These are phyloP conservation scores for Hypoxylon sp. DNA, from an alignment of 2,329 filamentous ascomycete genomes.

Conservation along the genomic window DNA sequence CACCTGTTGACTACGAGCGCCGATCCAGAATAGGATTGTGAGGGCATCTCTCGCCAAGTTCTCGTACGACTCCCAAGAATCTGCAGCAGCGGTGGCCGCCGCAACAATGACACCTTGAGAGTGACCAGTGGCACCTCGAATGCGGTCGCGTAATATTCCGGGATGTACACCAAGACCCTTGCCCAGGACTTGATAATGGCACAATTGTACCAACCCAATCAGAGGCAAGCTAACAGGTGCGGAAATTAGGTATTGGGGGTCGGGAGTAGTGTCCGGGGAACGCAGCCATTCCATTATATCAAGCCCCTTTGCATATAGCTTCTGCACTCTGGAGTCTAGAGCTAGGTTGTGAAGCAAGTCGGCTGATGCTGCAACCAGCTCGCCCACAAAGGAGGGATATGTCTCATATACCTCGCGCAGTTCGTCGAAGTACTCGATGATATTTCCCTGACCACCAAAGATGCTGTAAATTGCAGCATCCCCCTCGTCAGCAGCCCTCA, in stretches of 20 bases:
- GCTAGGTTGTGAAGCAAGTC: constrained; percentile 89
- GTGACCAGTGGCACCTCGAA: constrained; percentile 92
- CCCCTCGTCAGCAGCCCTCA: constrained; percentile 86
- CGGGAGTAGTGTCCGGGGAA: constrained; percentile 87
- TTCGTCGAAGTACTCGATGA: constrained; percentile 99
- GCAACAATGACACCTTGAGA: constrained; percentile 97
- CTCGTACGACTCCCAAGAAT: constrained; percentile 92
- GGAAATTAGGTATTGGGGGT: constrained; percentile 93
- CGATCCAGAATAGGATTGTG: constrained; percentile 98
- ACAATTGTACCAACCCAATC: constrained; percentile 95
- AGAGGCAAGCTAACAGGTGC: constrained; percentile 95
- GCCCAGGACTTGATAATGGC: constrained; percentile 95
- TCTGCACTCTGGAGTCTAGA: constrained; percentile 86
- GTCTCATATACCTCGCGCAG: constrained; percentile 90
- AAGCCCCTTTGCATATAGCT: constrained; percentile 96
- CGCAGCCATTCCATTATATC: constrained; percentile 95
- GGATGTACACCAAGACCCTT: constrained; percentile 90
- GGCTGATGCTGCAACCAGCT: constrained; percentile 83
- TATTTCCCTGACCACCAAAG: constrained; percentile 97
- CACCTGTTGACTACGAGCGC: constrained; percentile 94
- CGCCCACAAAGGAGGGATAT: constrained; percentile 90
- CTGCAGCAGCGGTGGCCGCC: constrained; percentile 88
- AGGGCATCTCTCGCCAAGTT: constrained; percentile 83
- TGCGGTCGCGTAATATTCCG: constrained; percentile 84
- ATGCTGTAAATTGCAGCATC: constrained; percentile 91